These are phyloP conservation scores for Diaporthe sp. DNA, from an alignment of 2,329 filamentous ascomycete genomes.

Conservation along the genomic window DNA sequence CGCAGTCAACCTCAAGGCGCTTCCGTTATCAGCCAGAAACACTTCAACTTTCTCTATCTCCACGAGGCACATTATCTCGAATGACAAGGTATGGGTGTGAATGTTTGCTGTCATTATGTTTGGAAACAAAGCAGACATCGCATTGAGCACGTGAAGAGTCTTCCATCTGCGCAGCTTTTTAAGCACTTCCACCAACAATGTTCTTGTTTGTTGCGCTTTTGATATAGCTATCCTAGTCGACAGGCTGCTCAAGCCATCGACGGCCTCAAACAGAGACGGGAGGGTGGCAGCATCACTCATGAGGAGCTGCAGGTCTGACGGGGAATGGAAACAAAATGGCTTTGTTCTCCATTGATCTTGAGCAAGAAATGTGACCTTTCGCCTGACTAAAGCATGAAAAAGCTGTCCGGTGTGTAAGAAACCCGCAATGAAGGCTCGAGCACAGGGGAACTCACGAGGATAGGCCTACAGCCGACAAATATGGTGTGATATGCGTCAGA, in stretches of 20 bases:
- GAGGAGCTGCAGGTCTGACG: constrained; percentile 1
- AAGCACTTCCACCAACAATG: neutral
- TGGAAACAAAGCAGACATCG: neutral
- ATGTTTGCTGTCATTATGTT: neutral
- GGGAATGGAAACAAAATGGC: neutral
- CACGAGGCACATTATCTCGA: neutral
- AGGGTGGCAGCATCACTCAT: neutral
- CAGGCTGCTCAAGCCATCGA: neutral
- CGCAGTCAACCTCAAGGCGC: neutral
- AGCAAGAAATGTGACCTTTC: neutral
- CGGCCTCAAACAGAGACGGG: neutral
- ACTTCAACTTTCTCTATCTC: neutral
- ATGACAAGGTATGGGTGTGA: neutral
- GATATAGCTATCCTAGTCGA: neutral
- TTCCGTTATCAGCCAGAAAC: neutral
- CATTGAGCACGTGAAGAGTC: neutral
- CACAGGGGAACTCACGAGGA: neutral
- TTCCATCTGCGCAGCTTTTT: neutral
- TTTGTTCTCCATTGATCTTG: neutral
- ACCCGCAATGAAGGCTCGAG: neutral
- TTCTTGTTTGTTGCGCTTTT: neutral
- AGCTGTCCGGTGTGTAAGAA: neutral
- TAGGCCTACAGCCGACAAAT: constrained; percentile 1
- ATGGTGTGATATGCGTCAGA: neutral
- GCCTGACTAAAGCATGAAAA: neutral